Conservation (phyloP, 2,329 filamentous ascomycete genomes). For the Alternaria rosae region DNA sequence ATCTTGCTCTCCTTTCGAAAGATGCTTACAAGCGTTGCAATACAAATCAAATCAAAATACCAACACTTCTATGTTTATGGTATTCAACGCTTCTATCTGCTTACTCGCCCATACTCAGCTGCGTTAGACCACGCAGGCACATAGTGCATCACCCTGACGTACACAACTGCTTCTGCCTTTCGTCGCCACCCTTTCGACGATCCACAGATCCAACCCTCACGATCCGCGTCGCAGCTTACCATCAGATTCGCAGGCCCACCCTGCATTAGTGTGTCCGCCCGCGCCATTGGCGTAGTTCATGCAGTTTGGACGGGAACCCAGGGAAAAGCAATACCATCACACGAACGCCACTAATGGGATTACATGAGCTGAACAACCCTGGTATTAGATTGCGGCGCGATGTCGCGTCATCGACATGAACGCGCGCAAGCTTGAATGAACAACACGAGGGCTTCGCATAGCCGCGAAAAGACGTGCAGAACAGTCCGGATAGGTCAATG, state of each 20-base stretch:
- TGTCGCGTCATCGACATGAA: background rate
- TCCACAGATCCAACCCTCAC: conserved; percentile 1
- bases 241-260: background rate
- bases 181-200: background rate
- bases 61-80: background rate
- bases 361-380: background rate
- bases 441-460: background rate
- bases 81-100: background rate
- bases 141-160: background rate
- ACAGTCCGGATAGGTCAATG: background rate
- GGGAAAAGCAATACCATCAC: background rate
- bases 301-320: background rate
- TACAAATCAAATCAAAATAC: background rate
- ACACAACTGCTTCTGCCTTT: background rate
- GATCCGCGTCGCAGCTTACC: background rate
- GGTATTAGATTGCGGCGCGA: background rate
- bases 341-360: background rate
- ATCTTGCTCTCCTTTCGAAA: background rate
- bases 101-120: background rate
- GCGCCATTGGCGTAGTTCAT: background rate
- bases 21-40: background rate
- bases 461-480: background rate
- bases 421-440: background rate
- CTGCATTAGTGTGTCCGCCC: background rate
- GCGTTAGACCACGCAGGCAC: background rate